Evolutionary conservation across 441 rosid genomes (phyloP).

Genomic region (Flueggea neowawraea): DNA sequence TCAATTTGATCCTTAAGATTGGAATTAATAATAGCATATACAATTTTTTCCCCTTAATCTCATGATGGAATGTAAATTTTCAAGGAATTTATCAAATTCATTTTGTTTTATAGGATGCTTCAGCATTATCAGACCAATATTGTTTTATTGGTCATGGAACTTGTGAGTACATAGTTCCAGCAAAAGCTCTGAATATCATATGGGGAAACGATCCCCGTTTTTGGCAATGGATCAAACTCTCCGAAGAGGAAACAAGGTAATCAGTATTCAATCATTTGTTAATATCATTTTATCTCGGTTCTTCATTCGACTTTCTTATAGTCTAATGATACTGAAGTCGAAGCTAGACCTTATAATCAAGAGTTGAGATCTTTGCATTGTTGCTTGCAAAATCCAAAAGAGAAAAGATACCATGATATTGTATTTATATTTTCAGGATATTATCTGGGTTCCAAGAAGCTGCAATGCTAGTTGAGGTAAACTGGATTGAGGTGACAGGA

Average conservation of each 20-base stretch:
- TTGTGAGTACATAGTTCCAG: slow-evolving; percentile 12
- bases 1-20: too few relatives aligned
- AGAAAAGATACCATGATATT: background rate
- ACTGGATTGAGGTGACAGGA: slow-evolving; percentile 31
- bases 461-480: slow-evolving; percentile 23
- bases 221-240: slow-evolving; percentile 23
- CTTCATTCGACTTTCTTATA: background rate
- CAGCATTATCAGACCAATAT: background rate
- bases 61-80: too few relatives aligned
- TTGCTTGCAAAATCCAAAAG: too few relatives aligned
- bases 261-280: background rate
- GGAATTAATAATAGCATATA: too few relatives aligned
- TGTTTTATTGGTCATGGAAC: background rate
- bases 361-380: too few relatives aligned
- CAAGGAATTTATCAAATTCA: too few relatives aligned
- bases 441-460: slow-evolving; percentile 17
- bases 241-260: slow-evolving; percentile 14
- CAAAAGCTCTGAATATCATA: slow-evolving; percentile 21
- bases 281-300: background rate
- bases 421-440: slow-evolving; percentile 7
- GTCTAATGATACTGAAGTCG: background rate
- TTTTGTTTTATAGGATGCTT: background rate
- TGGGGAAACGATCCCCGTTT: slow-evolving; percentile 32
- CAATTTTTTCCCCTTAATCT: too few relatives aligned
- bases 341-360: too few relatives aligned